Conservation (phyloP, 495 filamentous ascomycete genomes). For the Tuber microsphaerosporum region DNA sequence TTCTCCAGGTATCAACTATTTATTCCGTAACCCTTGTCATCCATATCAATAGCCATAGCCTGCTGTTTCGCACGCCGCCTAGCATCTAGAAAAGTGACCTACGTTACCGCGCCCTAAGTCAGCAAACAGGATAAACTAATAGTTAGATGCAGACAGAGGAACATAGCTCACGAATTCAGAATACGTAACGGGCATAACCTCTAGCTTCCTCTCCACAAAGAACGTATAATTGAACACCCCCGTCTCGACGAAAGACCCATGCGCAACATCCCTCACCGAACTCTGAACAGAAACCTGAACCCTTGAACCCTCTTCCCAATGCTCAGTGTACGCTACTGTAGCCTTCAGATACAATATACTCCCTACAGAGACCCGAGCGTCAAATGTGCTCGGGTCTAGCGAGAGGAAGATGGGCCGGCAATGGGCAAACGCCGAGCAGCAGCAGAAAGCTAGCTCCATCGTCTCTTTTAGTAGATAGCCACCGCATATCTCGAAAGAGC, state of each 20-base stretch:
- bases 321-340: constrained; percentile 70
- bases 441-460: constrained; percentile 84
- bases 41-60: constrained; percentile 2
- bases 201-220: constrained; percentile 61
- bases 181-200: constrained; percentile 57
- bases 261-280: constrained; percentile 71
- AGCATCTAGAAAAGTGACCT: constrained; percentile 34
- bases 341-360: constrained; percentile 74
- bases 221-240: constrained; percentile 86
- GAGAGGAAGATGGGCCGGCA: constrained; percentile 67
- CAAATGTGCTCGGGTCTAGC: constrained; percentile 73
- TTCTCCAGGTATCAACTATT: neutral
- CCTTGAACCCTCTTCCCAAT: constrained; percentile 52
- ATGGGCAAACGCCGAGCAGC: constrained; percentile 71
- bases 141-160: no score
- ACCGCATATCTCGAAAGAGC: constrained; percentile 87
- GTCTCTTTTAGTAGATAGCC: constrained; percentile 75
- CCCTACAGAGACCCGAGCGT: constrained; percentile 77
- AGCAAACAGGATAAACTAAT: neutral
- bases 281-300: constrained; percentile 72
- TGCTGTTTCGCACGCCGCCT: constrained; percentile 37
- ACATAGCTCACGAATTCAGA: constrained; percentile 30
- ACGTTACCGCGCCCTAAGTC: neutral
- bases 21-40: constrained; percentile 33
- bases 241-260: constrained; percentile 57